Percentiles rank a stretch among this genome's conserved stretches.
phyloP scores from a whole-genome alignment of 495 filamentous ascomycete genomes.

The Aspergillus steynii region DNA sequence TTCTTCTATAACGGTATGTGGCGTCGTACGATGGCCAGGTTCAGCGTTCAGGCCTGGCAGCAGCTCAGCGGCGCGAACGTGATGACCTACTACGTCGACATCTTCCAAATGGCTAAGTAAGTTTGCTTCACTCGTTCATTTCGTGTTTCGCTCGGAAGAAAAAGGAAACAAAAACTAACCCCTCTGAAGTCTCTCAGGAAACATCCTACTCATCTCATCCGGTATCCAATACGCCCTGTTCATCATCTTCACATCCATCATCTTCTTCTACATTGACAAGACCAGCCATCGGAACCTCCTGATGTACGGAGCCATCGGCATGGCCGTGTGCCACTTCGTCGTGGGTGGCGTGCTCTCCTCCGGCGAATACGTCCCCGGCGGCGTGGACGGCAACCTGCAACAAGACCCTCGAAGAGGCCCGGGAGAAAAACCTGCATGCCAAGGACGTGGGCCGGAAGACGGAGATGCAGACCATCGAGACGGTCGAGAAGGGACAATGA shows the following conservation, averaged over 20 bases:
- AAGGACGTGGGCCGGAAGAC: constrained; percentile 10
- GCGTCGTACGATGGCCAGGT: constrained; percentile 61
- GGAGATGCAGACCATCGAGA: not conserved
- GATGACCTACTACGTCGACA: constrained; percentile 46
- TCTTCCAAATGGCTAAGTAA: not conserved
- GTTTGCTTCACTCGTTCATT: constrained; percentile 16
- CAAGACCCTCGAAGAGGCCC: constrained; percentile 45
- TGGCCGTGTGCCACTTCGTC: constrained; percentile 62
- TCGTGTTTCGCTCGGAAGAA: constrained; percentile 44
- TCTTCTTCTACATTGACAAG: constrained; percentile 66
- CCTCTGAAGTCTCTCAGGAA: no score
- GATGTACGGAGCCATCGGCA: constrained; percentile 58
- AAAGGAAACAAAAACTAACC: no score
- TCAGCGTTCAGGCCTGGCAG: constrained; percentile 58
- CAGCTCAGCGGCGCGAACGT: constrained; percentile 62
- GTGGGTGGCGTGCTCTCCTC: constrained; percentile 38
- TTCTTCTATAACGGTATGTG: constrained; percentile 66
- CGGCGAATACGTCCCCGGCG: constrained; percentile 16
- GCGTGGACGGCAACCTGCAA: constrained; percentile 6
- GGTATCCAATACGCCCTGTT: constrained; percentile 68
- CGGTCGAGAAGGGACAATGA: no score
- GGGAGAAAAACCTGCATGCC: constrained; percentile 4
- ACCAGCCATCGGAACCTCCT: constrained; percentile 64
- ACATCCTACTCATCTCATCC: no score
- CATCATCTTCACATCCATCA: constrained; percentile 61